A percentile compares a stretch with the other conserved stretches of the same genome.
phyloP scores from a whole-genome alignment of 805 yeast genomes.

The Pichia rugopelliculosa region DNA sequence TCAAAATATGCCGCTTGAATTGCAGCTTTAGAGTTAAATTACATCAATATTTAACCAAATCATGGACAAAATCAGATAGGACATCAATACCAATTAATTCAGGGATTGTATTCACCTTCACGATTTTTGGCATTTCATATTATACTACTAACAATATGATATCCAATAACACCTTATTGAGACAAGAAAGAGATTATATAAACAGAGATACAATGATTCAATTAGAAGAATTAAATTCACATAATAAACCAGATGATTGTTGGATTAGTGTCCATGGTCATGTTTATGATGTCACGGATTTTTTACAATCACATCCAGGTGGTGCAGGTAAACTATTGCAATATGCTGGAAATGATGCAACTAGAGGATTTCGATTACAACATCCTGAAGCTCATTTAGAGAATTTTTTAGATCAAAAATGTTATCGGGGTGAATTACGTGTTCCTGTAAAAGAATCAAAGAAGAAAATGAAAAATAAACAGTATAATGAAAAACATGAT shows the following conservation, averaged over 20 bases:
- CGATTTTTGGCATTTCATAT: constrained; percentile 42
- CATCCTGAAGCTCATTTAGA: constrained; percentile 24
- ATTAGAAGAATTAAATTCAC: constrained; percentile 28
- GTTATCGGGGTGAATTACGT: constrained; percentile 31
- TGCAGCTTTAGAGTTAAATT: no score
- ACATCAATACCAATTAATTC: background rate
- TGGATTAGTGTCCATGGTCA: constrained; percentile 81
- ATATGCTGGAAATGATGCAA: constrained; percentile 63
- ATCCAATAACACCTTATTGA: background rate
- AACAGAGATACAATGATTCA: constrained; percentile 7
- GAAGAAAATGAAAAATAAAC: constrained; percentile 20
- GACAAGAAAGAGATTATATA: background rate
- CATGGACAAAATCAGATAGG: background rate
- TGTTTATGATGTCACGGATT: constrained; percentile 83
- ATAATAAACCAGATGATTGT: constrained; percentile 55
- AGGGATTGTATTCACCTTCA: constrained; percentile 42
- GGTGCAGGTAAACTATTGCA: constrained; percentile 72
- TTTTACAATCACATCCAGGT: constrained; percentile 86
- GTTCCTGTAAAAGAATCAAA: constrained; percentile 19
- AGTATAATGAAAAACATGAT: constrained; percentile 15
- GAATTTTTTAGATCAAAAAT: constrained; percentile 20
- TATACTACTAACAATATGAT: background rate
- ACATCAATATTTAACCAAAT: background rate
- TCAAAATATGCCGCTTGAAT: no score
- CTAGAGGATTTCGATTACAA: constrained; percentile 25